Percentiles rank a stretch among this genome's conserved stretches.
phyloP scores from a whole-genome alignment of 2,329 filamentous ascomycete genomes.

The Venturia aucupariae region DNA sequence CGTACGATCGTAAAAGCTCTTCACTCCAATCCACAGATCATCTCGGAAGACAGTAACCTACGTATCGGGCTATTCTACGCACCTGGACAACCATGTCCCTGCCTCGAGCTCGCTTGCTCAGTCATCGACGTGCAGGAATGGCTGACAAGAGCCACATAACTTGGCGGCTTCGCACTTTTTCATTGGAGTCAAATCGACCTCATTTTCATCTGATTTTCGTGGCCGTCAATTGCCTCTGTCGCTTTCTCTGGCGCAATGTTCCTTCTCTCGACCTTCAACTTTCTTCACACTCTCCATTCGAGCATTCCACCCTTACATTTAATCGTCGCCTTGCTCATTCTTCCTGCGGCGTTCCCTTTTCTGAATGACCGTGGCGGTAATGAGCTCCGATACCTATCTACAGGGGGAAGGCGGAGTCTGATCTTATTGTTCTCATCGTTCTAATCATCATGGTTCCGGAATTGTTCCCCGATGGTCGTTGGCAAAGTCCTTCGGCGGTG shows the following conservation, averaged over 20 bases:
- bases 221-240: background rate
- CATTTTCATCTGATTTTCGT: background rate
- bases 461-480: conserved; percentile 11
- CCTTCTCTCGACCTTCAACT: background rate
- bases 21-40: no score
- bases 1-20: no score
- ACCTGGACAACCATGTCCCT: background rate
- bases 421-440: background rate
- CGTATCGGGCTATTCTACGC: no score
- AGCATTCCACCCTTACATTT: background rate
- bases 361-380: background rate
- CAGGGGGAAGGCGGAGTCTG: background rate
- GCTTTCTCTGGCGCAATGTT: background rate
- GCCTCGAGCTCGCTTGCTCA: background rate
- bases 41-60: no score
- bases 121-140: background rate
- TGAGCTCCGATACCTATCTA: background rate
- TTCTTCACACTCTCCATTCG: background rate
- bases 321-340: background rate
- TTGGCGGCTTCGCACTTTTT: background rate
- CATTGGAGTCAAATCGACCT: background rate
- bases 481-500: background rate
- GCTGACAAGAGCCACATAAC: background rate
- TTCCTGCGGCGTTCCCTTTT: no score
- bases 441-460: background rate